Evolutionary conservation across 768 basidiomycete species (phyloP).

Genomic region (Hirschioporus abietinus): DNA sequence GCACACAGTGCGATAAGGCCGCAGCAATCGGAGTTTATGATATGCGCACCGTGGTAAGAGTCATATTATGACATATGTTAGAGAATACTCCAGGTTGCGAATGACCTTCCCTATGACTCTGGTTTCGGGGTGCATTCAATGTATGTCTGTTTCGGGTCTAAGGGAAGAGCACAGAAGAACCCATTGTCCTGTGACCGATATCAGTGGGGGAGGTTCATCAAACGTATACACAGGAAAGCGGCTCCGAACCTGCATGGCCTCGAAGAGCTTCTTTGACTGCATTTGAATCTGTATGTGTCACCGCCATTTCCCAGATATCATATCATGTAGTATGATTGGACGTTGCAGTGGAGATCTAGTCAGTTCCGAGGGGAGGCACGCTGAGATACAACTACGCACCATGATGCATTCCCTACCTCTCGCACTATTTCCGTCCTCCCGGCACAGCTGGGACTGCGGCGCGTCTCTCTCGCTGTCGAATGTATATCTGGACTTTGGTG

Average conservation of each 20-base stretch:
- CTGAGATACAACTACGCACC: conserved; percentile 29
- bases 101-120: conserved; percentile 20
- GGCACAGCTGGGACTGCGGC: conserved; percentile 53
- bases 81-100: not conserved
- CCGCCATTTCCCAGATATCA: not conserved
- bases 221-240: not conserved
- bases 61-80: not conserved
- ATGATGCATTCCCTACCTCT: conserved; percentile 48
- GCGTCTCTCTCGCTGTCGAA: conserved; percentile 60
- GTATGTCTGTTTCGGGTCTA: conserved; percentile 58
- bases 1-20: not conserved
- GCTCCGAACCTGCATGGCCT: conserved; percentile 63
- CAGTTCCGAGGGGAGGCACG: not conserved
- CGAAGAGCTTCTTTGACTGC: conserved; percentile 57
- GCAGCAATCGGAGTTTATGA: no score
- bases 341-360: not conserved
- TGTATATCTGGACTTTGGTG: conserved; percentile 47
- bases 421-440: conserved; percentile 31
- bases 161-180: conserved; percentile 65
- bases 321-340: not conserved
- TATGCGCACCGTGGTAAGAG: not conserved
- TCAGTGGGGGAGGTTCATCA: not conserved
- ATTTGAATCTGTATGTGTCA: conserved; percentile 44
- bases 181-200: conserved; percentile 42
- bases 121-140: conserved; percentile 69